These are phyloP conservation scores for Rhodotorula babjevae DNA, from an alignment of 768 basidiomycete genomes.

Conservation along the genomic window DNA sequence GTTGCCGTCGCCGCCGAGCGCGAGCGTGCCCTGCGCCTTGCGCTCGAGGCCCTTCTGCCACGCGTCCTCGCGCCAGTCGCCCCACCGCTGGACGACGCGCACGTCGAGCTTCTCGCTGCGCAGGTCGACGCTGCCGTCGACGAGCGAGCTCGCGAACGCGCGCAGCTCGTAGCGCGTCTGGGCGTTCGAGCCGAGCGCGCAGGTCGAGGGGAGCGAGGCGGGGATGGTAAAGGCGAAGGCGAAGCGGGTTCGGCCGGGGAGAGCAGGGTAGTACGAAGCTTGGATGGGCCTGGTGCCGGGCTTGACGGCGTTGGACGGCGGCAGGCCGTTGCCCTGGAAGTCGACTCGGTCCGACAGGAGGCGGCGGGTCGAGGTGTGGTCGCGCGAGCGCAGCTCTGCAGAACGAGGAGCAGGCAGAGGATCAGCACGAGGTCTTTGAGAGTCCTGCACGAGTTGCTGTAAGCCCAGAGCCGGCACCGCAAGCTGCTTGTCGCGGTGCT, in stretches of 20 bases:
- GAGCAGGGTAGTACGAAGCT: slow-evolving; percentile 35
- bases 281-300: slow-evolving; percentile 13
- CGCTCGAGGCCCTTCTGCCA: slow-evolving; percentile 20
- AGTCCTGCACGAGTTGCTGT: no score
- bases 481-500: no score
- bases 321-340: slow-evolving; percentile 38
- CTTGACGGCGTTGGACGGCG: slow-evolving; percentile 40
- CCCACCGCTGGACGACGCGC: slow-evolving; percentile 39
- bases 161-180: slow-evolving; percentile 33
- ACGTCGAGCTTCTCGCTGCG: slow-evolving; percentile 27
- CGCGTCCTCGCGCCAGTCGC: slow-evolving; percentile 36
- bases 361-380: slow-evolving; percentile 39
- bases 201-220: slow-evolving; percentile 32
- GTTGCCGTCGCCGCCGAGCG: slow-evolving; percentile 21
- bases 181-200: slow-evolving; percentile 37
- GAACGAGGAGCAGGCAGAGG: background rate
- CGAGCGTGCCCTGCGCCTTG: slow-evolving; percentile 12
- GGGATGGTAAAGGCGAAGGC: slow-evolving; percentile 38
- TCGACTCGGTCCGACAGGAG: slow-evolving; percentile 33
- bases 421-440: background rate
- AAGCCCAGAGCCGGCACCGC: no score
- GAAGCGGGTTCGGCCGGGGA: slow-evolving; percentile 41
- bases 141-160: slow-evolving; percentile 30
- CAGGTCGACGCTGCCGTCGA: slow-evolving; percentile 32
- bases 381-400: slow-evolving; percentile 40